Evolutionary conservation across 768 basidiomycete genomes (phyloP).

Genomic region (Suillus placidus): DNA sequence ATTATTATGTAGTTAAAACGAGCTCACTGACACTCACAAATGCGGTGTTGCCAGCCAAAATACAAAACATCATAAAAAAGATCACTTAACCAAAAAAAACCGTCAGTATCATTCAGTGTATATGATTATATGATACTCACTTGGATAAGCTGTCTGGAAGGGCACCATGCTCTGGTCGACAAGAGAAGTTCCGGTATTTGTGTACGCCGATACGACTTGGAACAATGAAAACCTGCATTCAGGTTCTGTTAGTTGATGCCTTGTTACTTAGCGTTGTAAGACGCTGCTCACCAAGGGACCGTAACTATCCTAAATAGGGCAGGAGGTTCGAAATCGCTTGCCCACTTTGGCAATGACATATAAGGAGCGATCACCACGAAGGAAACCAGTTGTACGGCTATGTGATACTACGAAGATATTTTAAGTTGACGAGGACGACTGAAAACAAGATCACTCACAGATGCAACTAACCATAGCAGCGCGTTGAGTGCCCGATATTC

Average conservation of each 20-base stretch:
- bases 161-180: slow-evolving; percentile 92
- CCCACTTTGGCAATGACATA: slow-evolving; percentile 64
- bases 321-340: slow-evolving; percentile 59
- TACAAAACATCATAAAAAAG: slow-evolving; percentile 66
- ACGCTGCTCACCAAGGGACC: slow-evolving; percentile 60
- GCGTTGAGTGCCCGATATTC: slow-evolving; percentile 87
- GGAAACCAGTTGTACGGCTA: slow-evolving; percentile 65
- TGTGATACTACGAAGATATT: slow-evolving; percentile 66
- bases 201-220: slow-evolving; percentile 84
- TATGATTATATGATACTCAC: not conserved
- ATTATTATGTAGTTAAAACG: not conserved
- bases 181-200: slow-evolving; percentile 86
- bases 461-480: slow-evolving; percentile 77
- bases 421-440: not conserved
- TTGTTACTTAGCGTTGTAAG: not conserved
- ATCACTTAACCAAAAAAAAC: slow-evolving; percentile 45
- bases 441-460: slow-evolving; percentile 49
- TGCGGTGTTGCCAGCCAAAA: slow-evolving; percentile 91
- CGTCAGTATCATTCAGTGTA: not conserved
- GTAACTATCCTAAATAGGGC: slow-evolving; percentile 55
- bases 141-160: slow-evolving; percentile 82
- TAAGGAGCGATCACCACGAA: slow-evolving; percentile 84
- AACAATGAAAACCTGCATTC: slow-evolving; percentile 76
- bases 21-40: slow-evolving; percentile 65
- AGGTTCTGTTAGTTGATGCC: not conserved